Evolutionary conservation across 768 basidiomycete species (phyloP), one percentile per base, ranked within the genome.

Genomic region (Podaxis pistillaris): DNA sequence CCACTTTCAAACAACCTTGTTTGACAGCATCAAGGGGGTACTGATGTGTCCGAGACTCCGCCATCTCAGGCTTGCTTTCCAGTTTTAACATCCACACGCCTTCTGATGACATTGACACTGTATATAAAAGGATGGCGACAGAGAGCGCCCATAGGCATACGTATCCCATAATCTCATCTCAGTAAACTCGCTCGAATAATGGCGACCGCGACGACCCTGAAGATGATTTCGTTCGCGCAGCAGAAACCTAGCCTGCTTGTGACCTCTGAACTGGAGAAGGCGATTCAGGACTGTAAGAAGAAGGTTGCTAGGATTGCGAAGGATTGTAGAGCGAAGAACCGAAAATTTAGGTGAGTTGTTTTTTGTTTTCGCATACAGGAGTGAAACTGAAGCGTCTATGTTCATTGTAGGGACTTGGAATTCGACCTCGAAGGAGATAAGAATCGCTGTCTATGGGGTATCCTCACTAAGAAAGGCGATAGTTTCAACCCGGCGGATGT

Each of bases 381-480:
- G 13, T n/a, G 4, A 15, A 44, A n/a, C 47, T 49, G 22, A 13
- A 26, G 49, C 47, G 19, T 49, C 19, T 24, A 22, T 17, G 17
- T 6, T 9, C 44, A 22, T 46, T 37, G 49, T 63, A 86, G 84
- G 58, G 85, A 86, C 66, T 73, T 81, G 52, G 84, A 84, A 63
- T 86, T 85, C 64, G 84, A 86, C 64, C 71, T 86, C 12, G 83
- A 84, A 69, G 81, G 82, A 38, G 83, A 86, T 69, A 70, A 71
- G 56, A 73, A 80, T 3, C 71, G 77, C 7, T 86, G 84, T 68
- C 73, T 85, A 8, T 65, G 64, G 49, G 68, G 67, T n/a, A 38
- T 72, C 17, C 56, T 66, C 52, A 65, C 64, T 8, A 51, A 67
- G n/a, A 47, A 56, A 40, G 59, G 56, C 17, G 69, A 69, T 41